Percentiles rank a stretch among this genome's conserved stretches.
Evolutionary conservation across 148 eudicot species (phyloP).

Genomic region (Fagopyrum esculentum): DNA sequence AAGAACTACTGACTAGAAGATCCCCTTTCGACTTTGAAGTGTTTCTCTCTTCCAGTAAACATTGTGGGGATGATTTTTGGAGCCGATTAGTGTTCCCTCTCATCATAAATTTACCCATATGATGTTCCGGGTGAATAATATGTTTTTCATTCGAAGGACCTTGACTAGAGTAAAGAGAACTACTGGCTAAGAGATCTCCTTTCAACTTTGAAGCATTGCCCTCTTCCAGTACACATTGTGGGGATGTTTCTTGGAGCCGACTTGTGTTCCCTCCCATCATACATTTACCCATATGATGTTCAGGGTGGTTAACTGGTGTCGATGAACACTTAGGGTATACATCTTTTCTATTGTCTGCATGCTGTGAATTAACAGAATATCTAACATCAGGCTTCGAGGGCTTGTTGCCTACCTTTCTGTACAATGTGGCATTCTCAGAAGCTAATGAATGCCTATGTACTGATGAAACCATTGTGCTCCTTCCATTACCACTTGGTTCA

Average conservation of each 20-base stretch:
- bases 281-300: constrained; percentile 7
- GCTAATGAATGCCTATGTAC: constrained; percentile 19
- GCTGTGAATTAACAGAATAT: constrained; percentile 19
- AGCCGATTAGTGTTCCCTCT: constrained; percentile 8
- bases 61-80: constrained; percentile 18
- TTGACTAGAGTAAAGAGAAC: constrained; percentile 16
- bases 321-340: constrained; percentile 14
- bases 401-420: constrained; percentile 22
- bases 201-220: constrained; percentile 19
- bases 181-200: constrained; percentile 16
- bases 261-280: constrained; percentile 9
- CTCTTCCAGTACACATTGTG: constrained; percentile 14
- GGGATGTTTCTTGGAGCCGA: constrained; percentile 16
- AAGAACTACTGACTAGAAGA: constrained; percentile 19
- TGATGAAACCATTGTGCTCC: constrained; percentile 13
- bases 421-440: constrained; percentile 24
- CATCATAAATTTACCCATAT: constrained; percentile 3
- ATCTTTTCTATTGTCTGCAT: constrained; percentile 24
- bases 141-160: constrained; percentile 10
- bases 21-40: constrained; percentile 18
- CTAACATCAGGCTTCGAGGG: constrained; percentile 18
- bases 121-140: constrained; percentile 10
- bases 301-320: constrained; percentile 8
- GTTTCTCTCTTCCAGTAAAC: constrained; percentile 15
- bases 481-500: constrained; percentile 14